Base-by-base conservation (phyloP, 75 land plant genomes). In the Picea glauca region DNA sequence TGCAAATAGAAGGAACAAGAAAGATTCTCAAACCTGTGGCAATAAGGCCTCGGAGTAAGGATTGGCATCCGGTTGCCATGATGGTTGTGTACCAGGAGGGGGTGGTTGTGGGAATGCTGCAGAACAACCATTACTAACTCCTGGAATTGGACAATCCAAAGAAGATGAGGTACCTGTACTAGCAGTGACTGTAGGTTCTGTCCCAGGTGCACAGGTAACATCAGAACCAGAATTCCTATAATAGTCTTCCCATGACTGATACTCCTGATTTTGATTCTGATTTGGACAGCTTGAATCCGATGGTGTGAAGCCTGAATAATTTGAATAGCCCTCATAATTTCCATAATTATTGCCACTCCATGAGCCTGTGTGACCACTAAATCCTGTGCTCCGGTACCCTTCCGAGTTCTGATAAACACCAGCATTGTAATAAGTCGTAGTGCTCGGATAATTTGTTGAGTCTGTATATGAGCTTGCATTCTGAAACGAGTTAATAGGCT, bases 341-440 rank as follows among this genome's bases (percentile, higher is more conserved):
- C 85, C 85, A 84, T 85, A 85, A 64, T 62, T 87, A 80, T 79
- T 84, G 32, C 72, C 90, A 81, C 80, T 87, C 99, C 99, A 96
- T 30, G 74, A 60, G 81, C 64, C 84, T n/a, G 85, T 78, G 77
- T 87, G 91, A 68, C 79, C 67, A 83, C 79, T 82, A 60, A 84
- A 92, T 79, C 83, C 75, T 66, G 84, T 81, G 80, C 74, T 85
- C 84, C 81, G 80, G 72, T 91, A 93, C 32, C 82, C 87, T 82
- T 87, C 87, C 54, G 89, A 76, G 61, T 86, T 91, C 91, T 93
- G 98, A 85, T 96, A 88, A 83, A 80, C 93, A 87, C 83, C 90
- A 89, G 90, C 78, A 90, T 88, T 85, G 88, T 92, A 93, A 82
- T 90, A 93, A 90, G 92, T 78, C 35, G 75, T 56, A 21, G 76